Base-by-base conservation (phyloP, 768 basidiomycete genomes). In the Gelatoporia subvermispora region DNA sequence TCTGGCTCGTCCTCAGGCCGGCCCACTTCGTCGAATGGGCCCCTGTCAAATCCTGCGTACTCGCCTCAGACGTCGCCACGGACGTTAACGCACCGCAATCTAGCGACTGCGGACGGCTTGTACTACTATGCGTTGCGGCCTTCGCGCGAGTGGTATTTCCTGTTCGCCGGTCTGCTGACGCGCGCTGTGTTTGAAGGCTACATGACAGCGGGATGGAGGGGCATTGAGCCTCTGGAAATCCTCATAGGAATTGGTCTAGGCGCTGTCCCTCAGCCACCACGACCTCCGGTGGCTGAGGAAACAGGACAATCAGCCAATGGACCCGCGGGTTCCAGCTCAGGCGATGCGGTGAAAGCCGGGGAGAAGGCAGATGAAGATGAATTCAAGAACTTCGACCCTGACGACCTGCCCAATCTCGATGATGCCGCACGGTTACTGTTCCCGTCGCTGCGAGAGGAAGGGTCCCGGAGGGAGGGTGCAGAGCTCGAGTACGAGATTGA, bases 101-200 rank as follows among this genome's bases (percentile, higher is more conserved):
- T 48, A 1, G 35, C 54, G 7, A 54, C 56, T 9, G 35, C 55
- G 1, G 55, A 54, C 49, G 53, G 57, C n/a, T 46, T 54, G 45
- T 54, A 46, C 15, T 43, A 53, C 25, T 53, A 57, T 41, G 82
- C 84, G 0, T 64, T 88, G 28, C 72, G 74, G 2, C 90, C 90
- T 0, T 84, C 88, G 22, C 68, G 77, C 21, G 81, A 82, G 54
- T 93, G 91, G 91, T 93, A 91, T 64, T 74, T 85, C 67, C 73
- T 94, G 11, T 72, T 92, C 15, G 79, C 79, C 0, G 83, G 86
- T 2, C 69, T 94, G 20, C 70, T 91, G 23, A 89, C 89, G 4
- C 78, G 90, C n/a, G 88, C 88, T 0, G 85, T 82, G 17, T 66
- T 93, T 44, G 89, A 94, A 59, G 91, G 91, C 0, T 93, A 93